A percentile compares a stretch with the other conserved stretches of the same genome.
Conservation (phyloP, 192 early-diverging fungal species). For the Mortierella hygrophila region DNA sequence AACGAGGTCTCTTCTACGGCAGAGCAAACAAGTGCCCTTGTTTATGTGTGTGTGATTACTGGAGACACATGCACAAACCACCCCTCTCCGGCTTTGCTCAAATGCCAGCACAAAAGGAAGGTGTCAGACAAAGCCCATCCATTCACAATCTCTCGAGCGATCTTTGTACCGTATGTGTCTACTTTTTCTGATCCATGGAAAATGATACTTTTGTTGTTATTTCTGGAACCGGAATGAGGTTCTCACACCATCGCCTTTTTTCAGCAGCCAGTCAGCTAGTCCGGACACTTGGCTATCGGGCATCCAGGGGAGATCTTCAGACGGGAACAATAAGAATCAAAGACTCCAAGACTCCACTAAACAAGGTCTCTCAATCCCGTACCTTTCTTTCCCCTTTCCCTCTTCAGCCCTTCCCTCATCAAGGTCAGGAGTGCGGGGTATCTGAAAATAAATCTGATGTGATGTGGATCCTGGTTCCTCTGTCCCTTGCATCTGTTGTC, state of each 20-base stretch:
- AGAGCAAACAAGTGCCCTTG: background rate
- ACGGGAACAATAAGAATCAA: background rate
- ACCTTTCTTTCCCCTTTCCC: background rate
- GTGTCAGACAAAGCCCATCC: too few relatives aligned
- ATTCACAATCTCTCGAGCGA: too few relatives aligned
- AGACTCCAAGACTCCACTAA: constrained; percentile 9
- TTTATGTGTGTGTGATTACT: background rate
- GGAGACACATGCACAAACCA: constrained; percentile 4
- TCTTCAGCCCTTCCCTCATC: background rate
- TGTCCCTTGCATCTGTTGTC: background rate
- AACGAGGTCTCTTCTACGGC: background rate
- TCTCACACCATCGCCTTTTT: background rate
- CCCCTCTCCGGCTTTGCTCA: background rate
- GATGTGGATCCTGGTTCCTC: background rate
- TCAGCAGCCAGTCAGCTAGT: background rate
- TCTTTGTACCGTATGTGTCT: too few relatives aligned
- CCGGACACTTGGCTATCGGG: background rate
- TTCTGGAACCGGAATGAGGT: background rate
- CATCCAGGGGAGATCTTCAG: background rate
- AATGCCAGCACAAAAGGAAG: too few relatives aligned
- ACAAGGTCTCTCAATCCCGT: background rate
- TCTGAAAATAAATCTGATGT: background rate
- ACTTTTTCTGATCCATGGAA: background rate
- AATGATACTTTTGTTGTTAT: background rate
- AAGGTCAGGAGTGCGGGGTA: background rate